Base-by-base conservation (phyloP, 1,139 yeast species). In the Yamadazyma kanchanaburiensis region DNA sequence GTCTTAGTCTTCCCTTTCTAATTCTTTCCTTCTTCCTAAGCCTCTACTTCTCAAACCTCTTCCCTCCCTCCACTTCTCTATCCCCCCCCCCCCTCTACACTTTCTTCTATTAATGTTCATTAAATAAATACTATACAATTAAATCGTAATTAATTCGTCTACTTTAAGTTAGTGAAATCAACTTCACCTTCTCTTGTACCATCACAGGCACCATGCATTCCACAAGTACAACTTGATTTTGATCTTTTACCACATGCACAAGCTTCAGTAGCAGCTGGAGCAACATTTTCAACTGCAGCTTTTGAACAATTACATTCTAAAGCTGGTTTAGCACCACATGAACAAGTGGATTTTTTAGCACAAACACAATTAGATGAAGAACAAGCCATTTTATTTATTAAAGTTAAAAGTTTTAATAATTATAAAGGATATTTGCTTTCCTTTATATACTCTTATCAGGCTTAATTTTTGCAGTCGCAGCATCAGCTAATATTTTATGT, bases 321-420 rank as follows among this genome's bases (percentile, higher is more conserved):
- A 30, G 74, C 74, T 22, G 74, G 70, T 42, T 58, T 54, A 35
- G 63, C 61, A 16, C 75, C 75, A 55, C 75, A 69, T 12, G 74
- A 66, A 44, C 75, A 69, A 38, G 72, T 66, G 41, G 75, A 64
- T 43, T 66, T 65, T 37, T 64, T 47, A 41, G 75, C 74, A 48
- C 75, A 69, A 38, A 65, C 60, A 48, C 75, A 69, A 38, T 57
- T 56, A 46, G 63, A 43, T 51, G 69, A 63, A 40, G 70, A 53
- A 44, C 74, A 69, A 41, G 58, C 56, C 73, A 67, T 66, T 42
- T 22, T 49, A n/a, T n/a, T n/a, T n/a, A n/a, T n/a, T n/a, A n/a
- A n/a, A n/a, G n/a, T n/a, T n/a, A n/a, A 15, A 25, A 24, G 11
- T n/a, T 21, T 6, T 24, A 21, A 15, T 19, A 15, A 25, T 19